A percentile compares a stretch with the other conserved stretches of the same genome.
Conservation (phyloP, 805 yeast genomes). For the Priceomyces fermenticarens region DNA sequence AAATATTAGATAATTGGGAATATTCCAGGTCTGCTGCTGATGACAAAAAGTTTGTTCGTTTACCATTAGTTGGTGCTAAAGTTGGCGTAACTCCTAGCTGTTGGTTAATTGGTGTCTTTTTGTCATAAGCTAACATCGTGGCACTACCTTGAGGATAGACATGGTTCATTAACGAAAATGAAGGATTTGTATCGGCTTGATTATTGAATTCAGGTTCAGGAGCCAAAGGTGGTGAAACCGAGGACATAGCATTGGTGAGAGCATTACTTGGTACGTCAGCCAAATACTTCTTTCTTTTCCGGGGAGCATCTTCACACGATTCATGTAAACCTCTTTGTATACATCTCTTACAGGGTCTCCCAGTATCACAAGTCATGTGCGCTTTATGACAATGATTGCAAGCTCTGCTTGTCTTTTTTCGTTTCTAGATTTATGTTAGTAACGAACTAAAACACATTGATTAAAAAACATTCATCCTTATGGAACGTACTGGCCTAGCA, state of each 20-base stretch:
- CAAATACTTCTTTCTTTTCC: constrained; percentile 81
- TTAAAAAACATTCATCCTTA: neutral
- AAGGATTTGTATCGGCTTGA: neutral
- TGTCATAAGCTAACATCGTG: constrained; percentile 1
- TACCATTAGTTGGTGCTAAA: constrained; percentile 1
- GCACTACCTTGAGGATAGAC: neutral
- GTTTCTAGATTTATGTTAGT: constrained; percentile 18
- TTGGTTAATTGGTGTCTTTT: neutral
- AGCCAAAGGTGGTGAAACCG: neutral
- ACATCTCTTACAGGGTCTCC: constrained; percentile 82
- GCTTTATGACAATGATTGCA: constrained; percentile 89
- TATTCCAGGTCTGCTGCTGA: constrained; percentile 74
- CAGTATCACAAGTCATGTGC: constrained; percentile 87
- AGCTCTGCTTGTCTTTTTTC: constrained; percentile 77
- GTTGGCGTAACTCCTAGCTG: neutral
- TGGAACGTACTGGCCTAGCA: constrained; percentile 2
- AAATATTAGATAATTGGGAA: constrained; percentile 62
- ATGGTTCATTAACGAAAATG: neutral
- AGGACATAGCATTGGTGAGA: constrained; percentile 4
- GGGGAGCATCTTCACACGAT: constrained; percentile 84
- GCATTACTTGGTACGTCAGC: constrained; percentile 49
- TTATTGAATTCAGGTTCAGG: neutral
- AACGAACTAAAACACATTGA: neutral
- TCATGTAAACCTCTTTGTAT: constrained; percentile 60
- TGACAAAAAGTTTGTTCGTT: constrained; percentile 53